Conservation (phyloP, 2,329 filamentous ascomycete genomes). For the Tolypocladium guangdongense region DNA sequence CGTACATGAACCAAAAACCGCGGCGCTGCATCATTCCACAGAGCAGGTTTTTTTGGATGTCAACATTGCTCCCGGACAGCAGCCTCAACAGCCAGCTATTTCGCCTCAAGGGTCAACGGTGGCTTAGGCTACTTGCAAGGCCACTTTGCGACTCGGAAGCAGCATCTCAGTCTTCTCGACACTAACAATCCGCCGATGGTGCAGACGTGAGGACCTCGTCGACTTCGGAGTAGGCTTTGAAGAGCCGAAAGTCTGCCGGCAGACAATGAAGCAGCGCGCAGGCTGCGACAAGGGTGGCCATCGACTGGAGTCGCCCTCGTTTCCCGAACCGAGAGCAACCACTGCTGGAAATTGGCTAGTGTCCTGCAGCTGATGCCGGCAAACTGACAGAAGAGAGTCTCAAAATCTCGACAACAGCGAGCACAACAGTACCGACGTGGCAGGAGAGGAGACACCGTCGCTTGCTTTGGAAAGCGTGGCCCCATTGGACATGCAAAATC, state of each 20-base stretch:
- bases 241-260: not conserved
- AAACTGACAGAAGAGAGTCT: not conserved
- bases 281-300: not conserved
- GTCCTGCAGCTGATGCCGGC: conserved; percentile 9
- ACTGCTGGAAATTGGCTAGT: conserved; percentile 2
- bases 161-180: not conserved
- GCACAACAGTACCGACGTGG: too few species aligned
- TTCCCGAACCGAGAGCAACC: not conserved
- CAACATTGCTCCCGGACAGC: not conserved
- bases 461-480: not conserved
- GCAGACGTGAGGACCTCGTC: not conserved
- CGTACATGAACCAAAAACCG: not conserved
- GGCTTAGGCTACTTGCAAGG: not conserved
- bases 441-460: not conserved
- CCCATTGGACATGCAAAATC: not conserved
- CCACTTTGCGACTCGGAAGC: not conserved
- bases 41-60: not conserved
- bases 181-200: too few species aligned
- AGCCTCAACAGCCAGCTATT: not conserved
- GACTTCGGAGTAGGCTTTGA: not conserved
- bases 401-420: not conserved
- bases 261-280: not conserved
- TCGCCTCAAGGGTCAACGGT: not conserved
- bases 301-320: not conserved
- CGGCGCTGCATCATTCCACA: too few species aligned